Evolutionary conservation across 2,329 filamentous ascomycete species (phyloP).

Genomic region (Xylaria sp.): DNA sequence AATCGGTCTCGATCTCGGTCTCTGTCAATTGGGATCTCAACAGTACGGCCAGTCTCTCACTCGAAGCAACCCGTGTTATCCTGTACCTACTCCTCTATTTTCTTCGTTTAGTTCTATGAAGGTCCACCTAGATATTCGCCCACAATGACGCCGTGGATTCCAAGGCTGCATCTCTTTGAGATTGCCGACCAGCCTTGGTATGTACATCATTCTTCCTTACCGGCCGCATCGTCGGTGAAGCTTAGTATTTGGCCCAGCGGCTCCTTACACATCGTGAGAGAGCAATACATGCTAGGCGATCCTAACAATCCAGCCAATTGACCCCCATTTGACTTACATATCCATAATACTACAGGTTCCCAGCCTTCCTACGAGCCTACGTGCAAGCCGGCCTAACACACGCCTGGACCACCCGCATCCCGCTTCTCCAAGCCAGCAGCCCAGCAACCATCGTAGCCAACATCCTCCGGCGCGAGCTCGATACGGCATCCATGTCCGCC

Average conservation of each 20-base stretch:
- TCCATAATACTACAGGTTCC: constrained; percentile 58
- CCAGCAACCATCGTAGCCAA: constrained; percentile 66
- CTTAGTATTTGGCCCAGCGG: background rate
- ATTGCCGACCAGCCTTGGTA: constrained; percentile 72
- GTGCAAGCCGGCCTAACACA: constrained; percentile 69
- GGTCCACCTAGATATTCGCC: background rate
- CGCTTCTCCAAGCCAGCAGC: constrained; percentile 60
- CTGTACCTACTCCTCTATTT: background rate
- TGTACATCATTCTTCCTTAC: background rate
- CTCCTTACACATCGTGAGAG: background rate
- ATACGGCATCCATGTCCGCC: constrained; percentile 50
- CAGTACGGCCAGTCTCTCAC: background rate
- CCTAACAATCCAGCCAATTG: too few species aligned
- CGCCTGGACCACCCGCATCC: constrained; percentile 66
- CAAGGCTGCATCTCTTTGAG: constrained; percentile 69
- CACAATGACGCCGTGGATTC: constrained; percentile 51
- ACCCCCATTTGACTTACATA: background rate
- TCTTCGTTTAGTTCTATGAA: background rate
- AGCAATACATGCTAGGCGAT: too few species aligned
- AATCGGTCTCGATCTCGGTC: too few species aligned
- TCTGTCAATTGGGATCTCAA: background rate
- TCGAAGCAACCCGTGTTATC: background rate
- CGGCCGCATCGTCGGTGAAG: background rate
- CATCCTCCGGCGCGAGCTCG: constrained; percentile 59
- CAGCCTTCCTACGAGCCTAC: constrained; percentile 65